phyloP scores from a whole-genome alignment of 2,329 filamentous ascomycete genomes.

The Calycina marina region DNA sequence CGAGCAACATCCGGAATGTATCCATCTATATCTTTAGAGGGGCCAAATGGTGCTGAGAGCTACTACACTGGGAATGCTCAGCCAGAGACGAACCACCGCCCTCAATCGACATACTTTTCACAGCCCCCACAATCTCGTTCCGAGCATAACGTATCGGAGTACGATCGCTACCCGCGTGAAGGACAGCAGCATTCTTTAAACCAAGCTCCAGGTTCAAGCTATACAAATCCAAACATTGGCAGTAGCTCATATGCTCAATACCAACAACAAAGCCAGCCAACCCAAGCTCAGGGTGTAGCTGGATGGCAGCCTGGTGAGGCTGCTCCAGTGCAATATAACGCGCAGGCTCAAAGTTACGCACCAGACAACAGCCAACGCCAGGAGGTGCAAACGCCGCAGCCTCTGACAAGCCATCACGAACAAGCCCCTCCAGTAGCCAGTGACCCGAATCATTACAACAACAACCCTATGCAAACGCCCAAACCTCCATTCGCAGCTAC shows the following conservation, averaged over 20 bases:
- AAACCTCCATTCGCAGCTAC: too few species aligned
- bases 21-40: conserved; percentile 48
- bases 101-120: conserved; percentile 38
- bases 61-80: conserved; percentile 62
- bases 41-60: conserved; percentile 47
- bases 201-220: too few species aligned
- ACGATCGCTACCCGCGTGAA: too few species aligned
- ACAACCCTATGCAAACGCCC: too few species aligned
- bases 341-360: conserved; percentile 10
- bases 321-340: too few species aligned
- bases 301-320: too few species aligned
- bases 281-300: too few species aligned
- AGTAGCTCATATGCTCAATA: too few species aligned
- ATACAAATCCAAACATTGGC: too few species aligned
- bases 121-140: conserved; percentile 29
- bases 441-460: conserved; percentile 22
- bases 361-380: conserved; percentile 18
- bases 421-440: conserved; percentile 29
- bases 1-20: conserved; percentile 48
- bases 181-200: too few species aligned
- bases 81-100: conserved; percentile 31
- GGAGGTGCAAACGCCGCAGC: conserved; percentile 41
- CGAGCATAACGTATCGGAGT: conserved; percentile 24
- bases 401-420: conserved; percentile 37
- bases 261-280: too few species aligned